Evolutionary conservation across 345 rosid species (phyloP).

Genomic region (Gossypium anomalum): DNA sequence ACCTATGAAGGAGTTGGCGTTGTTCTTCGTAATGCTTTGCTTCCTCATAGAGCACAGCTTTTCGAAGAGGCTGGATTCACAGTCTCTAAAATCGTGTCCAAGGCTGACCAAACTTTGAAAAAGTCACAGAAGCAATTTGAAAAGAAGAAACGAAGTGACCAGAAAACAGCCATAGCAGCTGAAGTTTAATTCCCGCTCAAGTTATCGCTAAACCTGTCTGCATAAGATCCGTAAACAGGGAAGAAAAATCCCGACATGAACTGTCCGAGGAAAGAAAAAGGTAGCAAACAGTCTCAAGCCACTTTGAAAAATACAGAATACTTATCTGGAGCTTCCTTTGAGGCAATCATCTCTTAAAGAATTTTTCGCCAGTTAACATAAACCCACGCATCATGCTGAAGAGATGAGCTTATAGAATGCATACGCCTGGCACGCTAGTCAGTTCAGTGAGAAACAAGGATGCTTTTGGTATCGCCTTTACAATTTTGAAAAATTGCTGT

Average conservation of each 20-base stretch:
- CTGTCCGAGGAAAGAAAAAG: not conserved
- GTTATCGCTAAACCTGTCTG: not conserved
- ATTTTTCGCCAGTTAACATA: not conserved
- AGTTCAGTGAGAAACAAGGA: not conserved
- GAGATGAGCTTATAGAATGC: not conserved
- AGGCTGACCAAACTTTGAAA: conserved; percentile 62
- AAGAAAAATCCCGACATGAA: not conserved
- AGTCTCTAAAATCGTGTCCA: conserved; percentile 77
- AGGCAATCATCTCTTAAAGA: not conserved
- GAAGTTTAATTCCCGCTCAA: conserved; percentile 14
- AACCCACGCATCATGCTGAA: not conserved
- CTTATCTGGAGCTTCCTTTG: not conserved
- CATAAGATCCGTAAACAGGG: not conserved
- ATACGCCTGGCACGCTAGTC: not conserved
- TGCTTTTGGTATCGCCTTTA: not conserved
- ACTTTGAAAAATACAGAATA: not conserved
- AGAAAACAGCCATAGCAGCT: conserved; percentile 13
- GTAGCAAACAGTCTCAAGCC: not conserved
- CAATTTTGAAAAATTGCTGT: not conserved
- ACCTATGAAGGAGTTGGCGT: conserved; percentile 77
- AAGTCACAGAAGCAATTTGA: conserved; percentile 38
- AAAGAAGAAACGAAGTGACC: conserved; percentile 36
- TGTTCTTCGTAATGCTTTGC: conserved; percentile 58
- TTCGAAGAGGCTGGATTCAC: conserved; percentile 88
- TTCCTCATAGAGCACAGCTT: conserved; percentile 57